A percentile compares a stretch with the other conserved stretches of the same genome.
phyloP scores from a whole-genome alignment of 768 basidiomycete genomes.

The Termitomyces sp. region DNA sequence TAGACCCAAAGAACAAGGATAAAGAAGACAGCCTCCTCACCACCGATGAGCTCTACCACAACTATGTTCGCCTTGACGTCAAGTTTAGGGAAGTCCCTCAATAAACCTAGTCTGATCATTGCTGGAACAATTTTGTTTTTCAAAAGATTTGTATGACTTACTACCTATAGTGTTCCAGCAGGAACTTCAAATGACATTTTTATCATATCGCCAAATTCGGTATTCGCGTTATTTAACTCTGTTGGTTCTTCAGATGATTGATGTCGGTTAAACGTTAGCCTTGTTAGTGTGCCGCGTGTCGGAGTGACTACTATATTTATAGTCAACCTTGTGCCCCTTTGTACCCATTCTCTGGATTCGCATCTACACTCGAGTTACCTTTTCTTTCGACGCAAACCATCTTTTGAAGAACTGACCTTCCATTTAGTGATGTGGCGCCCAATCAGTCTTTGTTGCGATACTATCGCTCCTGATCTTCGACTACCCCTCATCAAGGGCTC shows the following conservation, averaged over 20 bases:
- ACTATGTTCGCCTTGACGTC: constrained; percentile 63
- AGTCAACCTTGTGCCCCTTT: background rate
- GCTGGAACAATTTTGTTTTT: too few species aligned
- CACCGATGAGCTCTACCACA: constrained; percentile 71
- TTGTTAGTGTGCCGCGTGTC: too few species aligned
- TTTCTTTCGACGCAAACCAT: background rate
- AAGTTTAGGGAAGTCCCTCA: constrained; percentile 25
- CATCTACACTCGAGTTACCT: background rate
- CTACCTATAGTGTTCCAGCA: background rate
- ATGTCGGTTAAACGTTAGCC: too few species aligned
- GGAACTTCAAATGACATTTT: background rate
- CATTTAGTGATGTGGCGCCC: background rate
- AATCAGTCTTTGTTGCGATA: constrained; percentile 3
- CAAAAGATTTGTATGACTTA: background rate
- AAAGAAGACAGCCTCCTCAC: constrained; percentile 67
- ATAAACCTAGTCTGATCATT: background rate
- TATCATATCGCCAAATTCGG: background rate
- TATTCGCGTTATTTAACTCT: background rate
- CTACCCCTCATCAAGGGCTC: background rate
- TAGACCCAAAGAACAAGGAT: constrained; percentile 54
- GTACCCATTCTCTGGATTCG: background rate
- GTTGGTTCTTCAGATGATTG: background rate
- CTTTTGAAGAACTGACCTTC: too few species aligned
- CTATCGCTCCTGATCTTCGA: background rate
- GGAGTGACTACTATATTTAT: background rate